Evolutionary conservation across 106 monocot genomes (phyloP), one percentile per base, ranked within the genome.

Genomic region (Dendrobium chrysotoxum): DNA sequence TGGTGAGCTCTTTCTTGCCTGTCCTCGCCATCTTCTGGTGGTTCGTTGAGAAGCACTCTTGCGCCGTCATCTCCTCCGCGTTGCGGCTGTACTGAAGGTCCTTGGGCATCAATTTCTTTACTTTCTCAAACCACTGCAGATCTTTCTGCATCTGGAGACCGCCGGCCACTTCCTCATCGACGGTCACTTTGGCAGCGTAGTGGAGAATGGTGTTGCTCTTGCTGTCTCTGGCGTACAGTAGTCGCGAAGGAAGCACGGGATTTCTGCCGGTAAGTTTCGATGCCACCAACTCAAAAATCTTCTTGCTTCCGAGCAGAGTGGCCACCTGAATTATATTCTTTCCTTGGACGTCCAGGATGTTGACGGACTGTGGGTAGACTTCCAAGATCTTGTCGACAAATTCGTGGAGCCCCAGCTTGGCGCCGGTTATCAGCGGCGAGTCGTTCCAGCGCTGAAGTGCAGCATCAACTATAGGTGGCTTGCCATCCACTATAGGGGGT

Each of bases 61-160:
- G 81, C 2, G 84, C 87, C 41, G 87, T 87, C 44, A 21, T 53
- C 76, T 84, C 87, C 7, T 35, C 16, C 5, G 10, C 21, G 55
- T 87, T 84, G 53, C 87, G 78, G 54, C 81, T 87, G 35, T 82
- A 79, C 30, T 79, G 42, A 23, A 84, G 65, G 28, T 82, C 84
- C 47, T 71, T 79, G 26, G 84, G 87, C 20, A 87, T 41, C 57
- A 87, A 20, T 23, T 76, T 65, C 18, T 76, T 21, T 18, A 87
- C 82, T 38, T 28, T 75, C 82, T 85, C 85, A 61, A 85, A 85
- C 81, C 81, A 85, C 30, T 73, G 72, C 65, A 85, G 77, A 28
- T 85, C 81, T 40, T 28, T 15, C 53, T 78, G 81, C 85, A 85
- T 85, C 42, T 85, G 85, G 28, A 81, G 50, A 54, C 77, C 58